Percentiles rank a stretch among this genome's conserved stretches.
These are phyloP conservation scores for Epichloe glyceriae DNA, from an alignment of 2,329 filamentous ascomycete genomes.

Conservation along the genomic window DNA sequence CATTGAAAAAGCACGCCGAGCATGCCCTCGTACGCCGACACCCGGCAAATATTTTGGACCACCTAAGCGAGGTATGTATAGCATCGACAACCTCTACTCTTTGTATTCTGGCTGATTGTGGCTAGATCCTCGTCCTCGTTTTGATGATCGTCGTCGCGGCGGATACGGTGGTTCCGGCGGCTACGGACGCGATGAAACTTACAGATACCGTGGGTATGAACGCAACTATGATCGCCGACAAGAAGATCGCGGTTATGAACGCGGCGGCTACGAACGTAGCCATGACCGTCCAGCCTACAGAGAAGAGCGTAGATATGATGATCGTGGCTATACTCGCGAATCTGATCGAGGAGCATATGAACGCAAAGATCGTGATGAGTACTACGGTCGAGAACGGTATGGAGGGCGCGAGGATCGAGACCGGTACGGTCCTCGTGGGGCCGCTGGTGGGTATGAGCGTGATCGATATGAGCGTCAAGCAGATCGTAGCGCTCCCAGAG, in stretches of 20 bases:
- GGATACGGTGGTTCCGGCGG: conserved; percentile 35
- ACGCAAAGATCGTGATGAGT: conserved; percentile 32
- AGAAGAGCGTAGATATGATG: conserved; percentile 33
- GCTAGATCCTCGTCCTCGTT: conserved; percentile 29
- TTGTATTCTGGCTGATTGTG: background rate
- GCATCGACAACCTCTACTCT: background rate
- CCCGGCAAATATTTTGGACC: conserved; percentile 99
- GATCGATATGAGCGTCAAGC: conserved; percentile 35
- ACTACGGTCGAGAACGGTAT: conserved; percentile 25
- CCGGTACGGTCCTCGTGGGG: conserved; percentile 25
- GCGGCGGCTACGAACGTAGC: conserved; percentile 35
- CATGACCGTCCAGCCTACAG: conserved; percentile 19
- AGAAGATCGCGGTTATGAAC: conserved; percentile 31
- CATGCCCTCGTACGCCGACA: conserved; percentile 86
- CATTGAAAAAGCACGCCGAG: conserved; percentile 97
- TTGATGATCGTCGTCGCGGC: conserved; percentile 52
- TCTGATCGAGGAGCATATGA: conserved; percentile 45
- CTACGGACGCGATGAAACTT: conserved; percentile 43
- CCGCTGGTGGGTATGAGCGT: conserved; percentile 32
- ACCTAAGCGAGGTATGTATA: conserved; percentile 76
- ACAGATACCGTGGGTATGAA: conserved; percentile 38
- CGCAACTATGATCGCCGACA: conserved; percentile 31
- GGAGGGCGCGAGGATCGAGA: conserved; percentile 33
- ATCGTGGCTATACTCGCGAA: conserved; percentile 37
- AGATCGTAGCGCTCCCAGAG: conserved; percentile 27